Evolutionary conservation across 129 eudicot genomes (phyloP).

Genomic region (Flaveria sonorensis): DNA sequence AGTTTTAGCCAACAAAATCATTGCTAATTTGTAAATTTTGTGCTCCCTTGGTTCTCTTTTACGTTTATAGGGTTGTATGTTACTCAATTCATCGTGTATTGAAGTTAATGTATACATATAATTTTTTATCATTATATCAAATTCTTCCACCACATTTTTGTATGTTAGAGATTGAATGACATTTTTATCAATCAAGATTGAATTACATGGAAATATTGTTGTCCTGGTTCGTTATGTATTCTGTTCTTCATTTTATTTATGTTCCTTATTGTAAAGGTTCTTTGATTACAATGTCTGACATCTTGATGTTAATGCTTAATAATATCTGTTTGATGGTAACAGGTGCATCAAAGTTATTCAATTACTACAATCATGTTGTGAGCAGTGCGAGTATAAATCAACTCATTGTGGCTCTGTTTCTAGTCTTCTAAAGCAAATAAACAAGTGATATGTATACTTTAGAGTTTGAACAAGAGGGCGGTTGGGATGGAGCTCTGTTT

Average conservation of each 20-base stretch:
- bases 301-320: not conserved
- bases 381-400: slow-evolving; percentile 70
- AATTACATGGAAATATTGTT: not conserved
- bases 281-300: not conserved
- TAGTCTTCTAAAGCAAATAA: slow-evolving; percentile 70
- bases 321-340: slow-evolving; percentile 11
- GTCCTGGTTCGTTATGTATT: not conserved
- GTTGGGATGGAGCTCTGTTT: slow-evolving; percentile 15
- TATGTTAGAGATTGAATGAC: not conserved
- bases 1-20: not conserved
- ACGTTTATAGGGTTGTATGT: not conserved
- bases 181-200: not conserved
- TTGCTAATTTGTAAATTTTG: not conserved
- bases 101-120: not conserved
- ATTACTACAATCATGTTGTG: slow-evolving; percentile 77
- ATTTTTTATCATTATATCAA: not conserved
- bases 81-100: not conserved
- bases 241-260: not conserved
- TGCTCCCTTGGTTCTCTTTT: no score
- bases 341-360: slow-evolving; percentile 80
- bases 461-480: slow-evolving; percentile 2
- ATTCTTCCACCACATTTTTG: not conserved
- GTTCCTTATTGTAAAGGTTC: not conserved
- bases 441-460: slow-evolving; percentile 43
- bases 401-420: slow-evolving; percentile 92